Evolutionary conservation across 306 rosid genomes (phyloP), one percentile per base, ranked within the genome.

Genomic region (Castanospermum australe): DNA sequence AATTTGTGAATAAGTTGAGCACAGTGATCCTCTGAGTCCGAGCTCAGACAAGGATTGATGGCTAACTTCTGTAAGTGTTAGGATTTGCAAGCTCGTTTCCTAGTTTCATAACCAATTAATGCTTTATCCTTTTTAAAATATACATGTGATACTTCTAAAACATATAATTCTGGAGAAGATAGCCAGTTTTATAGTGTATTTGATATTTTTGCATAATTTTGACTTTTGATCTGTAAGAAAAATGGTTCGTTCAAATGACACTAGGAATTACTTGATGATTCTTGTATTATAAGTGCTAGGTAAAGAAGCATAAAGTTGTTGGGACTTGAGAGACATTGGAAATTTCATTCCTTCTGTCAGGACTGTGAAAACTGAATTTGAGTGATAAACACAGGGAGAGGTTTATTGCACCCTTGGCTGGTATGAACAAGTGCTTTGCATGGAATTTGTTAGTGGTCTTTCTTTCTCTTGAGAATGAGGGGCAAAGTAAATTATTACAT

Each of bases 21-120:
- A 5, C 25, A 25, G 41, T 10, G 35, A 30, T 24, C 13, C 30
- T 54, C 44, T n/a, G n/a, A 82, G 48, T 54, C 44, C 12, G n/a
- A 82, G 48, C 14, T 45, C n/a, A n/a, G 74, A 35, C n/a, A 28
- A 74, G 35, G 65, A 71, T 35, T 22, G 25, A 56, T 78, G 67
- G 30, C 42, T 57, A 15, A 56, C 25, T 59, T 42, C 33, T 15
- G n/a, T 15, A 9, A 59, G 59, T 30, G 54, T 71, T 71, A 11
- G 36, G 64, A 56, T 79, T 50, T 59, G 70, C 12, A 21, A 63
- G 38, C 20, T 42, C 73, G 12, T 67, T 44, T 73, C 38, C 22
- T 28, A 30, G 36, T 50, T 56, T 6, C 67, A 39, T 47, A 56
- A 66, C 36, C 28, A 32, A 67, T 32, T 73, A 36, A 41, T 48